Base-by-base conservation (phyloP, 768 basidiomycete genomes). In the Tylopilus subfusipes region DNA sequence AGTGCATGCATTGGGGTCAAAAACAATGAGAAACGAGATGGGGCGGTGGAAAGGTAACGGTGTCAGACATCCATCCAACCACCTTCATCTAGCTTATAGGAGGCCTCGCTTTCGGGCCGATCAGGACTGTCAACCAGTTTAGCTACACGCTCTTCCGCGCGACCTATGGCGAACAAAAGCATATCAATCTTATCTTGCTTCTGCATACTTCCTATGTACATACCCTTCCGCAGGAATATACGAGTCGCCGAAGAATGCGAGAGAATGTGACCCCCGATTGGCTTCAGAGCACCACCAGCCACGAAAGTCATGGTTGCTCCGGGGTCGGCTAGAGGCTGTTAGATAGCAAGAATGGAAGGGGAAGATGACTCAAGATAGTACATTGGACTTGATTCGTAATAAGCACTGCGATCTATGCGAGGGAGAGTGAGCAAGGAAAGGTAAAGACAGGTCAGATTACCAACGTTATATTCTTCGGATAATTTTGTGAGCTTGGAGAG, bases 221-320 rank as follows among this genome's bases (percentile, higher is more conserved):
- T 53, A 84, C 91, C 91, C 81, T 93, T 93, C n/a, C 91, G 82
- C 58, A 93, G 77, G 68, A 89, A 92, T 64, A 93, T 80, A 51
- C 91, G 80, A 10, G 90, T 92, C 5, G 92, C 85, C n/a, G 91
- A 93, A 18, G 92, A 90, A 53, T 79, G 91, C 0, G 91, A 93
- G 40, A 93, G 73, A 57, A 93, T 92, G 63, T 93, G 91, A 0
- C 91, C 91, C 36, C 90, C 91, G 42, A 95, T 90, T 18, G 93
- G 92, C 72, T 96, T 96, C 36, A 94, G 78, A 19, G 90, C 90
- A 31, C 93, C 90, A 38, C 93, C 94, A 24, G 93, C 94, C 39
- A 95, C 94, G 64, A 98, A 98, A 47, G 91, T 91, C 86, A 90
- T 90, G 3, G 89, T 92, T 46, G 93, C 94, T 46, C 95, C 95